phyloP scores from a whole-genome alignment of 1,284 basidiomycete species.

The Apiotrichum sp. region DNA sequence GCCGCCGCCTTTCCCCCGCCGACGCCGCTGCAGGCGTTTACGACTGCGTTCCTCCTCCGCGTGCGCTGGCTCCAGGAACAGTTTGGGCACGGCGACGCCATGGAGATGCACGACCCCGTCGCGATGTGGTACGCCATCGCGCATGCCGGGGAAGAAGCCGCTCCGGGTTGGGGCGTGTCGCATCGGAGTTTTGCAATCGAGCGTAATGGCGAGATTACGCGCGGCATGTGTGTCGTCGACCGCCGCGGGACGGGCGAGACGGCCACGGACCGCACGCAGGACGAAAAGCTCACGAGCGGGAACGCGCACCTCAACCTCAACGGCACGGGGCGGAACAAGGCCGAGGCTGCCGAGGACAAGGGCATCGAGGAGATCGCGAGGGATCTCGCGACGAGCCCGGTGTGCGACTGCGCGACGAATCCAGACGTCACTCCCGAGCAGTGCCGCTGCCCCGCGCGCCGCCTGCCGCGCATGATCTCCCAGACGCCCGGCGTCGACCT shows the following conservation, averaged over 20 bases:
- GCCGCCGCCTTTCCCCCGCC: slow-evolving; percentile 6
- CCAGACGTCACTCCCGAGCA: slow-evolving; percentile 16
- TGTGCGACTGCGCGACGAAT: slow-evolving; percentile 8
- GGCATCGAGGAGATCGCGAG: too few relatives aligned
- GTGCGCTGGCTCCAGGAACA: slow-evolving; percentile 61
- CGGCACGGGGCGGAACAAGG: background rate
- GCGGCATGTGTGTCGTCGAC: slow-evolving; percentile 50
- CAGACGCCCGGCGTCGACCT: slow-evolving; percentile 36
- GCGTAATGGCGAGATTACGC: slow-evolving; percentile 46
- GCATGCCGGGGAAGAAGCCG: slow-evolving; percentile 43
- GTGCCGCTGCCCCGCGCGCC: slow-evolving; percentile 6
- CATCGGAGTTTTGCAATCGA: slow-evolving; percentile 46
- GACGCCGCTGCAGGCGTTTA: slow-evolving; percentile 59
- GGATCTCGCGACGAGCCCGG: background rate
- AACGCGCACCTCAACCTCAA: background rate
- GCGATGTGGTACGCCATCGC: slow-evolving; percentile 53
- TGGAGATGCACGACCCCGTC: slow-evolving; percentile 60
- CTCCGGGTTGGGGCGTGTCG: slow-evolving; percentile 34
- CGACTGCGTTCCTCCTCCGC: slow-evolving; percentile 68
- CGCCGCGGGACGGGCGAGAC: slow-evolving; percentile 38
- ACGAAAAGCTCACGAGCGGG: slow-evolving; percentile 14
- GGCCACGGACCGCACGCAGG: slow-evolving; percentile 27
- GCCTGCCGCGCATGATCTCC: slow-evolving; percentile 32
- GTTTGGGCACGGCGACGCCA: slow-evolving; percentile 66
- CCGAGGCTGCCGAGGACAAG: background rate